Conservation (phyloP, 2,329 filamentous ascomycete genomes). For the Amphichorda felina region DNA sequence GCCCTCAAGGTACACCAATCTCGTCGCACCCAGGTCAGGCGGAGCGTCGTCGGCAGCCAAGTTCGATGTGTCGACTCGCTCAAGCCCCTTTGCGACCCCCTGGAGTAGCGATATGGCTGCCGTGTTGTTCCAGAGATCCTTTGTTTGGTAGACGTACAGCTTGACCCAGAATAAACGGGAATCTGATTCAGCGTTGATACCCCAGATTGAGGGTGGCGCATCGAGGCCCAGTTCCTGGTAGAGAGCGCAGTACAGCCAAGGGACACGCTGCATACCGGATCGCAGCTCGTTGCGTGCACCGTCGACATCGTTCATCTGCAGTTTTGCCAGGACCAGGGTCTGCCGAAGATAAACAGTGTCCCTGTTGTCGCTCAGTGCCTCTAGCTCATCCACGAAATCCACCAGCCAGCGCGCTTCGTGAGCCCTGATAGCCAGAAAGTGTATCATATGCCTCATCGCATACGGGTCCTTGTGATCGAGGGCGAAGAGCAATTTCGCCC, state of each 20-base stretch:
- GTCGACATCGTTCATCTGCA: conserved; percentile 54
- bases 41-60: conserved; percentile 26
- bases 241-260: conserved; percentile 74
- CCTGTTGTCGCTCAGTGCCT: conserved; percentile 20
- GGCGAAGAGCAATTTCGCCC: conserved; percentile 74
- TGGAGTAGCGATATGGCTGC: conserved; percentile 58
- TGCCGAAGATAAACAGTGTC: conserved; percentile 60
- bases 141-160: conserved; percentile 64
- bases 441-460: conserved; percentile 67
- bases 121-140: conserved; percentile 77
- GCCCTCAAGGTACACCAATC: conserved; percentile 71
- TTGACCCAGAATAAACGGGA: conserved; percentile 57
- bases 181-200: conserved; percentile 50
- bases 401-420: conserved; percentile 67
- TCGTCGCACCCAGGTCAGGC: conserved; percentile 42
- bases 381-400: conserved; percentile 44
- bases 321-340: conserved; percentile 63
- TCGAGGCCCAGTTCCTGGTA: conserved; percentile 73
- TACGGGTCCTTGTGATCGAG: conserved; percentile 74
- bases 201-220: conserved; percentile 74
- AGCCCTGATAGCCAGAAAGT: conserved; percentile 74
- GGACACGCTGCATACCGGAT: conserved; percentile 58
- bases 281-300: conserved; percentile 54
- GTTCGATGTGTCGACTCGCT: conserved; percentile 25
- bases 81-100: conserved; percentile 50